Conservation (phyloP, 441 rosid species). For the Francoa sonchifolia region DNA sequence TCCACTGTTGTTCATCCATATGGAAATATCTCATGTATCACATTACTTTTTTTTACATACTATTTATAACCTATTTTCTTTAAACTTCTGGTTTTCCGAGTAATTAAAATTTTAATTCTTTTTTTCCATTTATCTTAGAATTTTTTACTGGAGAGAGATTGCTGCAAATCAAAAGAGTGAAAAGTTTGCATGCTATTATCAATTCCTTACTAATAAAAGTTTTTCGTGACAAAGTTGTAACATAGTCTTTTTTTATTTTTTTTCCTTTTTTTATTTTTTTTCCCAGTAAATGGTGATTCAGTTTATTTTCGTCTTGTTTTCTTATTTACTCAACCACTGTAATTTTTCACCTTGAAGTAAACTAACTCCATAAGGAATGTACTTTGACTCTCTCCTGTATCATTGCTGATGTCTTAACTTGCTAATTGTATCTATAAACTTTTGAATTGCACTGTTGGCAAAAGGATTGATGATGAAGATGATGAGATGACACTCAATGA, state of each 20-base stretch:
- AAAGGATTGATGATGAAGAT: constrained; percentile 72
- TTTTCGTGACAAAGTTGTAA: too few species aligned
- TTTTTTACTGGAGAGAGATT: too few species aligned
- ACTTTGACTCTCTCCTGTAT: not conserved
- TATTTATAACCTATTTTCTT: not conserved
- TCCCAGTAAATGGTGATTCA: not conserved
- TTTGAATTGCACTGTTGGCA: constrained; percentile 5
- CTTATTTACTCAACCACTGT: not conserved
- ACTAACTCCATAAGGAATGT: not conserved
- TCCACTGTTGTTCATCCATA: not conserved
- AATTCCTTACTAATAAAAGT: too few species aligned
- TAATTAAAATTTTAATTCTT: too few species aligned
- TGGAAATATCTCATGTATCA: not conserved
- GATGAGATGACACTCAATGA: constrained; percentile 57
- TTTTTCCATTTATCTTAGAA: too few species aligned
- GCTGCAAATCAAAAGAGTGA: too few species aligned
- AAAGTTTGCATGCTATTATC: too few species aligned
- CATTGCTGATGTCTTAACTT: not conserved
- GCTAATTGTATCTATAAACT: constrained; percentile 6
- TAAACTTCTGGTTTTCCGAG: not conserved
- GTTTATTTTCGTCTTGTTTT: not conserved
- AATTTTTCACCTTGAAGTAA: not conserved
- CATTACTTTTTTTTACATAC: not conserved
- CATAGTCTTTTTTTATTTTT: too few species aligned
- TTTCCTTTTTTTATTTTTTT: too few species aligned